These are phyloP conservation scores for Centaurea solstitialis DNA, from an alignment of 129 eudicot species.

Conservation along the genomic window DNA sequence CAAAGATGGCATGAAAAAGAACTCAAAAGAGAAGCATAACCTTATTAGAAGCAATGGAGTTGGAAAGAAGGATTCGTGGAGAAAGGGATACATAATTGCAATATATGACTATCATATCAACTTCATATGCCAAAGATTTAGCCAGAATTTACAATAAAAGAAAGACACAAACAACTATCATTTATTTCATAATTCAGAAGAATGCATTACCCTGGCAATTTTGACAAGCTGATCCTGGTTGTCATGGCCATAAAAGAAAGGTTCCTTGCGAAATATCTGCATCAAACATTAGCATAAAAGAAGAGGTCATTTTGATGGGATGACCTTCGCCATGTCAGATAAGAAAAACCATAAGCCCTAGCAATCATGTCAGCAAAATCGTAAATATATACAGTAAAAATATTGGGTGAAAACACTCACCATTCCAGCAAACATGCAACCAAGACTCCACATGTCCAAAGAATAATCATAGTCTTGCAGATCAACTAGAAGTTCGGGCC, in stretches of 20 bases:
- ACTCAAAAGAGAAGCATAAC: neutral
- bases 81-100: neutral
- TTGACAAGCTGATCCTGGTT: slow-evolving; percentile 99
- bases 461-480: slow-evolving; percentile 99
- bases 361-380: neutral
- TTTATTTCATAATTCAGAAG: slow-evolving; percentile 2
- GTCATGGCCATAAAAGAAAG: slow-evolving; percentile 99
- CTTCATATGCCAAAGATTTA: neutral
- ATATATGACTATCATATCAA: neutral
- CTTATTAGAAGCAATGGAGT: neutral
- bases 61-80: neutral
- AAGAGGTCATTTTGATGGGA: neutral
- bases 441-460: slow-evolving; percentile 99
- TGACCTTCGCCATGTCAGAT: neutral
- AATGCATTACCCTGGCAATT: slow-evolving; percentile 83
- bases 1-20: neutral
- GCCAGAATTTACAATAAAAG: neutral
- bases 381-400: neutral
- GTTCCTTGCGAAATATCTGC: slow-evolving; percentile 98
- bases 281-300: slow-evolving; percentile 1
- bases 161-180: neutral
- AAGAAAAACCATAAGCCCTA: neutral
- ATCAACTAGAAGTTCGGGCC: slow-evolving; percentile 99
- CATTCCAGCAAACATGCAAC: slow-evolving; percentile 99
- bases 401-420: slow-evolving; percentile 42